Evolutionary conservation across 495 filamentous ascomycete genomes (phyloP).

Genomic region (Amniculicola lignicola): DNA sequence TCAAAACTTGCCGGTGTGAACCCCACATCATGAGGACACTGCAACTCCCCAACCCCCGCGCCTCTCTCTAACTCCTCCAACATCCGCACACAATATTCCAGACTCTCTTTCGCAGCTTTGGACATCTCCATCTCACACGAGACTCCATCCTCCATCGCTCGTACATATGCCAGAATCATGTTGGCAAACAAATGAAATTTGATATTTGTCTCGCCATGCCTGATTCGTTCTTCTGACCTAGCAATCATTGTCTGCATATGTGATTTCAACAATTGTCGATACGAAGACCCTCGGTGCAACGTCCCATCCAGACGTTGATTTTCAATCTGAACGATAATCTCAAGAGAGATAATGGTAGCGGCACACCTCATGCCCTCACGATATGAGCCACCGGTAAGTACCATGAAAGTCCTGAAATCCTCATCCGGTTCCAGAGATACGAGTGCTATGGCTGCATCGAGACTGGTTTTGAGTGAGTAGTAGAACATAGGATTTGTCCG

Average conservation of each 20-base stretch:
- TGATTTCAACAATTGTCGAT: background rate
- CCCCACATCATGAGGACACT: background rate
- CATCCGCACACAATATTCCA: background rate
- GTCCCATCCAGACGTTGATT: background rate
- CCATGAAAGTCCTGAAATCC: background rate
- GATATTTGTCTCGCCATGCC: background rate
- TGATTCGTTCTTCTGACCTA: background rate
- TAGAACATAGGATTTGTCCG: conserved; percentile 51
- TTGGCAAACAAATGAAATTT: background rate
- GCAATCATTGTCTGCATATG: background rate
- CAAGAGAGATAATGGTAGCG: background rate
- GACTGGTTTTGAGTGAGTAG: conserved; percentile 54
- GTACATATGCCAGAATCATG: background rate
- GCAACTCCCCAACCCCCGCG: background rate
- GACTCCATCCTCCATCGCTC: background rate
- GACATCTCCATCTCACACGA: background rate
- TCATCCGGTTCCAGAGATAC: conserved; percentile 41
- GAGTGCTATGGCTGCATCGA: conserved; percentile 52
- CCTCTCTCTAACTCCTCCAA: background rate
- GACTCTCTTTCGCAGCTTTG: background rate
- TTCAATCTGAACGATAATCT: background rate
- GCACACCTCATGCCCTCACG: background rate
- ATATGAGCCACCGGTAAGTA: background rate
- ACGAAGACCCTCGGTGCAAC: background rate
- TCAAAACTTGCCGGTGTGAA: background rate